Percentiles rank a stretch among this genome's conserved stretches.
Conservation (phyloP, 495 filamentous ascomycete species). For the Penicillium taxi region DNA sequence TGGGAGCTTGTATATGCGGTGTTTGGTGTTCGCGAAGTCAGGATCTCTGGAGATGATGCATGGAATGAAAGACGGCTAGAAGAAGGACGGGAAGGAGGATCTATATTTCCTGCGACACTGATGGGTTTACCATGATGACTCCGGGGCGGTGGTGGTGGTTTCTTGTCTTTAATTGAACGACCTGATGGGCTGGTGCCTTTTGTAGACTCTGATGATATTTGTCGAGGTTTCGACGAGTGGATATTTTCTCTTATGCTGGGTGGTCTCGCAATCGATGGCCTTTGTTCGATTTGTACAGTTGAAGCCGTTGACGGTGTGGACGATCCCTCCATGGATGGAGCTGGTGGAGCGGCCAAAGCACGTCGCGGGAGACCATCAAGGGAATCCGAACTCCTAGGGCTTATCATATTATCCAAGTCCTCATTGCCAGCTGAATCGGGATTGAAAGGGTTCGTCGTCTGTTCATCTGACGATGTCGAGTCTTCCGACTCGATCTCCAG, state of each 20-base stretch:
- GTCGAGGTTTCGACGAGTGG: constrained; percentile 3
- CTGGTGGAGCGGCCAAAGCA: constrained; percentile 21
- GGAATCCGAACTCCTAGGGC: constrained; percentile 4
- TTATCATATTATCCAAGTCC: constrained; percentile 3
- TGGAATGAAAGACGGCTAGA: constrained; percentile 26
- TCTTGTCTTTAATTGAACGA: constrained; percentile 27
- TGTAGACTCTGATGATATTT: constrained; percentile 23
- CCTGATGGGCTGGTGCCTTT: constrained; percentile 30
- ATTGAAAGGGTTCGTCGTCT: constrained; percentile 25
- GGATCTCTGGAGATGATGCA: constrained; percentile 16
- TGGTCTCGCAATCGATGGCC: constrained; percentile 7
- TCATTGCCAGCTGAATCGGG: constrained; percentile 23
- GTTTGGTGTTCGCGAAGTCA: constrained; percentile 10
- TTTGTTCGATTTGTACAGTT: constrained; percentile 6
- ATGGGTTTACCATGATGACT: constrained; percentile 66
- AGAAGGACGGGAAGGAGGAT: constrained; percentile 23
- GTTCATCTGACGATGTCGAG: constrained; percentile 24
- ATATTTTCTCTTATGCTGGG: constrained; percentile 3
- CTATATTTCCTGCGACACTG: constrained; percentile 22
- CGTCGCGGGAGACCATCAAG: constrained; percentile 16
- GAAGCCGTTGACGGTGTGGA: constrained; percentile 5
- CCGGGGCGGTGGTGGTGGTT: constrained; percentile 51
- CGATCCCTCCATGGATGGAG: constrained; percentile 22
- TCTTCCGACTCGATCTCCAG: constrained; percentile 19
- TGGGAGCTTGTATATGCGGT: constrained; percentile 44